Evolutionary conservation across 2,329 filamentous ascomycete species (phyloP).

Genomic region (Penicillium sp.): DNA sequence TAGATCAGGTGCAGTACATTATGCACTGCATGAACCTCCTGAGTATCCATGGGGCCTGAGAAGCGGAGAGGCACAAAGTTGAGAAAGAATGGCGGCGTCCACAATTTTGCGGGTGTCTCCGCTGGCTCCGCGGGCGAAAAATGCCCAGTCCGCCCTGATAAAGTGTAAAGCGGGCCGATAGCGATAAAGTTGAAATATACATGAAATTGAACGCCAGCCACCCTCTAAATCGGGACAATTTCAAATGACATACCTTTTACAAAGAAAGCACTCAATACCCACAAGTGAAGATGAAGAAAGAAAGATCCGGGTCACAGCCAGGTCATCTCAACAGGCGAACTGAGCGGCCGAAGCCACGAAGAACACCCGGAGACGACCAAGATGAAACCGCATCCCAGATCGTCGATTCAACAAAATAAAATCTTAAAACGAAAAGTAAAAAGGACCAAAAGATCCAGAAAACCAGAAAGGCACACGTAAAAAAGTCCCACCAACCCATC

Average conservation of each 20-base stretch:
- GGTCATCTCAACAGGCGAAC: not conserved
- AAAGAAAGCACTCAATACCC: not conserved
- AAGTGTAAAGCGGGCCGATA: not conserved
- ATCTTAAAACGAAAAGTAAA: not conserved
- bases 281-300: not conserved
- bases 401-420: not conserved
- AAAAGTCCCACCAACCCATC: not conserved
- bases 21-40: constrained; percentile 35
- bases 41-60: constrained; percentile 32
- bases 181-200: not conserved
- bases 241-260: too few species aligned
- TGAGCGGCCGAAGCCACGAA: not conserved
- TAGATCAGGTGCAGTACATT: constrained; percentile 69
- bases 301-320: not conserved
- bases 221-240: not conserved
- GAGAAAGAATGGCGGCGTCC: not conserved
- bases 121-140: not conserved
- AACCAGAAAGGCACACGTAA: not conserved
- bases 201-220: not conserved
- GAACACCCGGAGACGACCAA: not conserved
- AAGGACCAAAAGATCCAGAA: not conserved
- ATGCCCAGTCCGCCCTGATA: not conserved
- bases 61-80: not conserved
- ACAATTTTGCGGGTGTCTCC: not conserved
- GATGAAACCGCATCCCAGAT: not conserved